Conservation (phyloP, 495 filamentous ascomycete species). For the Lasiosphaeria hispida region DNA sequence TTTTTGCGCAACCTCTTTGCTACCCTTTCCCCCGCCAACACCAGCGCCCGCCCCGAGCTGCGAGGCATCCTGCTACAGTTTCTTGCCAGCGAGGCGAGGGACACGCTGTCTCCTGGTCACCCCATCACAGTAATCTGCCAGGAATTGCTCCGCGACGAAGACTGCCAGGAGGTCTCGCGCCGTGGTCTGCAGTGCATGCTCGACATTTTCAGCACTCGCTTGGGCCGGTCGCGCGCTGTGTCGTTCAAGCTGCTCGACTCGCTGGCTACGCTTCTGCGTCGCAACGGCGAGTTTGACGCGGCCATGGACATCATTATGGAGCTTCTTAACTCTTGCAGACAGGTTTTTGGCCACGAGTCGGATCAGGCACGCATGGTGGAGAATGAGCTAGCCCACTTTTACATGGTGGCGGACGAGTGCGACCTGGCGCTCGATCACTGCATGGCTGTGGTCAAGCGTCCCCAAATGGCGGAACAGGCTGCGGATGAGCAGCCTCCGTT, state of each 20-base stretch:
- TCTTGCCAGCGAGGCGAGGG: conserved; percentile 25
- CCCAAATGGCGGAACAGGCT: conserved; percentile 1
- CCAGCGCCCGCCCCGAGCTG: conserved; percentile 30
- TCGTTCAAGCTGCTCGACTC: conserved; percentile 35
- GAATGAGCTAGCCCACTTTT: conserved; percentile 33
- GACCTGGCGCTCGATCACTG: conserved; percentile 29
- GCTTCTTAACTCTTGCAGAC: conserved; percentile 25
- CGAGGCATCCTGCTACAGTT: conserved; percentile 29
- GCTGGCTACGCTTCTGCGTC: conserved; percentile 32
- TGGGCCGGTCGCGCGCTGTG: conserved; percentile 29
- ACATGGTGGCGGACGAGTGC: conserved; percentile 26
- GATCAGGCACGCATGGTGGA: conserved; percentile 28
- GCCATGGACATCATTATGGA: conserved; percentile 30
- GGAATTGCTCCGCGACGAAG: conserved; percentile 26
- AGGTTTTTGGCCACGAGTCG: conserved; percentile 26
- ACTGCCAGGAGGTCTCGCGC: conserved; percentile 32
- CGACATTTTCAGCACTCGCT: conserved; percentile 31
- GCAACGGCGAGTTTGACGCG: conserved; percentile 30
- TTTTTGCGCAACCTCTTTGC: conserved; percentile 34
- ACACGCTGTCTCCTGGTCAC: conserved; percentile 27
- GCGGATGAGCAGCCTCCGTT: conserved; percentile 16
- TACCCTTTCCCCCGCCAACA: conserved; percentile 31
- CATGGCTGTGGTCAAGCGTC: conserved; percentile 29
- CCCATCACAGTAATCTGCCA: conserved; percentile 31
- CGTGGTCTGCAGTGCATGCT: conserved; percentile 34